These are phyloP conservation scores for Nidularia pulvinata DNA, from an alignment of 768 basidiomycete species.

Conservation along the genomic window DNA sequence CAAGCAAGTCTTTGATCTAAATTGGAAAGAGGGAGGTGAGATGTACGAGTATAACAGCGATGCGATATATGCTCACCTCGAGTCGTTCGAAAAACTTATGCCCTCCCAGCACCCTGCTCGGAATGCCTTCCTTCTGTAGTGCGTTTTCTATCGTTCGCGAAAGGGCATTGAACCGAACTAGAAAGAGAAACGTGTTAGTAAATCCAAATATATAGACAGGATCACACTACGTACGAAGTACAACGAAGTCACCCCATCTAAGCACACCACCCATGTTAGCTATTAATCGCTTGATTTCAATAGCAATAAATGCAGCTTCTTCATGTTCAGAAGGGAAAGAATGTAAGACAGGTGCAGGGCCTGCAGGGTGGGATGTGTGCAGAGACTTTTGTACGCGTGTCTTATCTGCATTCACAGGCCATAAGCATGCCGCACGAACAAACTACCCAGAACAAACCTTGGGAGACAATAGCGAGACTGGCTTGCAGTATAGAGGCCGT, in stretches of 20 bases:
- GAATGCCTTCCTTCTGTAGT: slow-evolving; percentile 79
- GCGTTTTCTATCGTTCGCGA: slow-evolving; percentile 76
- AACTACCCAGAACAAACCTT: slow-evolving; percentile 48
- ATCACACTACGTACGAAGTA: slow-evolving; percentile 59
- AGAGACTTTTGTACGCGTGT: slow-evolving; percentile 75
- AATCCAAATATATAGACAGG: neutral
- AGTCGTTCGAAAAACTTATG: slow-evolving; percentile 87
- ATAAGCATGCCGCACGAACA: neutral
- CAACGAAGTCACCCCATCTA: slow-evolving; percentile 74
- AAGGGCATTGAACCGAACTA: slow-evolving; percentile 82
- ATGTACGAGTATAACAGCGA: neutral
- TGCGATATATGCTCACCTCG: slow-evolving; percentile 46
- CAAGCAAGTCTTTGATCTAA: slow-evolving; percentile 79
- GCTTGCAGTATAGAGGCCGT: slow-evolving; percentile 73
- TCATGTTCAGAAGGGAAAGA: slow-evolving; percentile 50
- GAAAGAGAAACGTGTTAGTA: slow-evolving; percentile 1
- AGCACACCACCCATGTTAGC: slow-evolving; percentile 74
- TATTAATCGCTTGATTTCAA: slow-evolving; percentile 77
- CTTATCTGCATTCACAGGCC: slow-evolving; percentile 48
- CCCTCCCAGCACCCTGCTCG: slow-evolving; percentile 73
- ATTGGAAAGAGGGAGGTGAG: neutral
- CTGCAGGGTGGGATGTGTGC: slow-evolving; percentile 64
- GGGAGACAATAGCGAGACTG: slow-evolving; percentile 77
- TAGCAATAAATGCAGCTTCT: slow-evolving; percentile 73
- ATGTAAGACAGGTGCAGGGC: slow-evolving; percentile 58